Base-by-base conservation (phyloP, 371 early-diverging fungal genomes). In the Mucor indicus region DNA sequence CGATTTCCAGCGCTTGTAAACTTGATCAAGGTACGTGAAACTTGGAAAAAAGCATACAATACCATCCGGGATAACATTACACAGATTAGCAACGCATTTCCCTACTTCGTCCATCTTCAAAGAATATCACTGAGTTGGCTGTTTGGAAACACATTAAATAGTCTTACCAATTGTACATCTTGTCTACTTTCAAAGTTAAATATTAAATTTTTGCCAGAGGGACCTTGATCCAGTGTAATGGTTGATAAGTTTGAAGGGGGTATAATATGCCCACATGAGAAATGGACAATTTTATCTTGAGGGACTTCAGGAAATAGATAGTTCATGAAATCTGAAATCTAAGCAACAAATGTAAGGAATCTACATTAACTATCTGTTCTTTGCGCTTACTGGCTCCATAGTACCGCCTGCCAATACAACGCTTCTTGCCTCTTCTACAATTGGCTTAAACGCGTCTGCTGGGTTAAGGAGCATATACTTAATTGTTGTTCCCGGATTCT, bases 401-500 rank as follows among this genome's bases (percentile, higher is more conserved):
- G 99, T 96, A 17, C 98, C 99, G 47, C 99, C 98, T 0, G 98
- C 93, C 22, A 99, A 64, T 7, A 99, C 67, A 0, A 98, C 78
- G 30, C 91, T 81, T 49, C 84, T 73, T 0, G 95, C 91, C 40
- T 93, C 87, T 15, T 80, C 68, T 1, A 93, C 84, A 24, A 97
- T 69, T 3, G 82, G 84, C 48, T 75, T 68, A 58, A 99, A 97
- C 9, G 81, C 79, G 37, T 89, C 81, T 1, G 91, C 81, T 5
- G 98, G 93, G 57, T 93, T 90, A 29, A 99, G 58, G 3, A 93
- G 73, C 53, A 96, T 78, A 39, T 86, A 88, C 56, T 84, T 85
- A 12, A 89, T 53, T 6, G 74, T 50, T 2, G 67, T 67, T 8
- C 49, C 60, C 13, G 56, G 44, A 30, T 35, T 35, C 4, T 54